Conservation (phyloP, 2,329 filamentous ascomycete genomes). For the Cryphonectria nitschkei region DNA sequence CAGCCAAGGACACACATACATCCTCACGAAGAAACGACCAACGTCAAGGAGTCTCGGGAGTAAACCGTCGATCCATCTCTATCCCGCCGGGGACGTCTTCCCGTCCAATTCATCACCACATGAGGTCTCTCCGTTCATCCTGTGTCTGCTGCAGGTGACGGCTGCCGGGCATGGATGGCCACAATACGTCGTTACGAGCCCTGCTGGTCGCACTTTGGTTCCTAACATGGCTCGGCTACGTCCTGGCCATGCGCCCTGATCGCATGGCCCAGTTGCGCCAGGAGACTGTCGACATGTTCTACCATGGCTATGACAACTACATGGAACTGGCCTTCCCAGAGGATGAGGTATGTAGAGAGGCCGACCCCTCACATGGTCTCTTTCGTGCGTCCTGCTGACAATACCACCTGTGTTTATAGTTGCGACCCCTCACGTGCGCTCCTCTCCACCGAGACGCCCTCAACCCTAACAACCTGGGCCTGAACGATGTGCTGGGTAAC, state of each 20-base stretch:
- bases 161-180: slow-evolving; percentile 41
- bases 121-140: slow-evolving; percentile 18
- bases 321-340: slow-evolving; percentile 93
- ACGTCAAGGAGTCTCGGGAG: neutral
- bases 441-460: slow-evolving; percentile 82
- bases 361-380: neutral
- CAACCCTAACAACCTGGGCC: slow-evolving; percentile 78
- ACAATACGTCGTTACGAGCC: slow-evolving; percentile 19
- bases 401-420: slow-evolving; percentile 45
- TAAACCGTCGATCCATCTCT: neutral
- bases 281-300: slow-evolving; percentile 80
- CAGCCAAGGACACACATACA: neutral
- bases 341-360: slow-evolving; percentile 69
- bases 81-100: slow-evolving; percentile 21
- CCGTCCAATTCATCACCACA: slow-evolving; percentile 18
- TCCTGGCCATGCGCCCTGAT: slow-evolving; percentile 57
- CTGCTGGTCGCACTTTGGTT: slow-evolving; percentile 37
- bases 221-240: slow-evolving; percentile 45
- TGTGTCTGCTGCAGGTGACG: slow-evolving; percentile 43
- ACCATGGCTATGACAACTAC: slow-evolving; percentile 96
- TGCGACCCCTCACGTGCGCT: slow-evolving; percentile 82
- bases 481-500: slow-evolving; percentile 96
- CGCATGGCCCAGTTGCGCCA: slow-evolving; percentile 59
- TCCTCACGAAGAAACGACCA: neutral
- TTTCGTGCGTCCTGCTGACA: slow-evolving; percentile 21